A percentile compares a stretch with the other conserved stretches of the same genome.
These are phyloP conservation scores for Colletotrichum shisoi DNA, from an alignment of 2,329 filamentous ascomycete species.

Conservation along the genomic window DNA sequence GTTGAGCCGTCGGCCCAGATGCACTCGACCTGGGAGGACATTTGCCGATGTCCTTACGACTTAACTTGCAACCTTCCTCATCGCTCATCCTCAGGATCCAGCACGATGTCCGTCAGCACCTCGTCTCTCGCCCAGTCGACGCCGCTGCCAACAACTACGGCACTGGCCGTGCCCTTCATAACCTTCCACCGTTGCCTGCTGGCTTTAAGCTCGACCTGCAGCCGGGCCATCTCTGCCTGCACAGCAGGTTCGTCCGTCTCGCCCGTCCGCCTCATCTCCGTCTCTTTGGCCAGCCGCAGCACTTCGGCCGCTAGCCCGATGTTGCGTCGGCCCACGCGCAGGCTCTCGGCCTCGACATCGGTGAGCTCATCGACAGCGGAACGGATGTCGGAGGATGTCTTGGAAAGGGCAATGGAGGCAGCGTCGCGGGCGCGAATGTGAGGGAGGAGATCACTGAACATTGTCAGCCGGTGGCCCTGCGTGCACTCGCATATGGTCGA, in stretches of 20 bases:
- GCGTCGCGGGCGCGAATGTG: conserved; percentile 72
- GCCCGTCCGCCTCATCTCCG: conserved; percentile 61
- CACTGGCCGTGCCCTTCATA: conserved; percentile 80
- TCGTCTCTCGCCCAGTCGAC: conserved; percentile 80
- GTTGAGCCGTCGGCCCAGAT: not conserved
- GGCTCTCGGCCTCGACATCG: conserved; percentile 65
- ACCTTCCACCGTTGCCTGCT: conserved; percentile 74
- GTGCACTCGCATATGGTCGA: too few species aligned
- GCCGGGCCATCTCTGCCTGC: conserved; percentile 62
- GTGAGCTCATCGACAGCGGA: conserved; percentile 62
- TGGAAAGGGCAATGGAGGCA: conserved; percentile 69
- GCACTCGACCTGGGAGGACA: not conserved
- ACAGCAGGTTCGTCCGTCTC: conserved; percentile 62
- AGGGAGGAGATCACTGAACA: conserved; percentile 69
- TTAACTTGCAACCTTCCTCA: not conserved
- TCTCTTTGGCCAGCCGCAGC: conserved; percentile 67
- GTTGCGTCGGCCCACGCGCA: conserved; percentile 67
- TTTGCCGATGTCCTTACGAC: not conserved
- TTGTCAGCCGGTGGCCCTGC: conserved; percentile 10
- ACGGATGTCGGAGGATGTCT: conserved; percentile 63
- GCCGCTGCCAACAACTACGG: conserved; percentile 80
- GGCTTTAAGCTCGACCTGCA: conserved; percentile 67
- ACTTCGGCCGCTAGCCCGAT: conserved; percentile 68
- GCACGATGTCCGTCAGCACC: conserved; percentile 72
- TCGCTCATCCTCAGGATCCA: conserved; percentile 65